phyloP scores from a whole-genome alignment of 1,284 basidiomycete genomes.

The Inonotus hispidus region DNA sequence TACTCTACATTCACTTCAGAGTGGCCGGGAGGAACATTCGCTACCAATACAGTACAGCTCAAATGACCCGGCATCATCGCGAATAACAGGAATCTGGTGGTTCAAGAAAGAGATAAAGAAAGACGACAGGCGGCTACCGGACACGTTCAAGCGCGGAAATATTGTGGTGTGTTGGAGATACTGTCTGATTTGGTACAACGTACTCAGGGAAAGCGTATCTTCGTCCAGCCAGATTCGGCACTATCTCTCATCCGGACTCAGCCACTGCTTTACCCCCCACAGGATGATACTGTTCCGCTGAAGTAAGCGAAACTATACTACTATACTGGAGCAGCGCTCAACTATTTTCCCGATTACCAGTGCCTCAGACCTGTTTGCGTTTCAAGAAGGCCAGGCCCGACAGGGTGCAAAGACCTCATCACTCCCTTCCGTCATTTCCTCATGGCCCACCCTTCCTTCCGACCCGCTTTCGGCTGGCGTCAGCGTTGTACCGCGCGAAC shows the following conservation, averaged over 20 bases:
- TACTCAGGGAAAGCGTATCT: slow-evolving; percentile 9
- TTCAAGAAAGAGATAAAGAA: slow-evolving; percentile 44
- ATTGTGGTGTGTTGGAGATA: slow-evolving; percentile 45
- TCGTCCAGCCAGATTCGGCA: slow-evolving; percentile 63
- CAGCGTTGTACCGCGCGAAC: slow-evolving; percentile 30
- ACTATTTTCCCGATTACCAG: slow-evolving; percentile 32
- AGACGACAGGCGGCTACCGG: slow-evolving; percentile 48
- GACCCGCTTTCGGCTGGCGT: slow-evolving; percentile 58
- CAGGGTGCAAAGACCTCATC: slow-evolving; percentile 34
- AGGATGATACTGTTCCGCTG: slow-evolving; percentile 55
- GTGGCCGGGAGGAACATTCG: slow-evolving; percentile 51
- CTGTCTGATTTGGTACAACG: not conserved
- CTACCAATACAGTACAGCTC: slow-evolving; percentile 32
- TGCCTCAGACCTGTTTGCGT: slow-evolving; percentile 70
- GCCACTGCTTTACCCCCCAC: slow-evolving; percentile 63
- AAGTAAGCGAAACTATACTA: slow-evolving; percentile 40
- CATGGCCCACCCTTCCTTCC: slow-evolving; percentile 61
- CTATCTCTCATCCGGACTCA: slow-evolving; percentile 61
- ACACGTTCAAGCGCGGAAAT: slow-evolving; percentile 65
- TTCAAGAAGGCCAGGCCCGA: slow-evolving; percentile 58
- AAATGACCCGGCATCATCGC: slow-evolving; percentile 21
- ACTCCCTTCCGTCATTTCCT: slow-evolving; percentile 50
- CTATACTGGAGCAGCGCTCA: not conserved
- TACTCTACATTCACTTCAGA: slow-evolving; percentile 69
- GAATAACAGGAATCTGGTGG: slow-evolving; percentile 64